Percentiles rank a stretch among this genome's conserved stretches.
phyloP scores from a whole-genome alignment of 108 stramenopile species.

The Seminavis robusta region DNA sequence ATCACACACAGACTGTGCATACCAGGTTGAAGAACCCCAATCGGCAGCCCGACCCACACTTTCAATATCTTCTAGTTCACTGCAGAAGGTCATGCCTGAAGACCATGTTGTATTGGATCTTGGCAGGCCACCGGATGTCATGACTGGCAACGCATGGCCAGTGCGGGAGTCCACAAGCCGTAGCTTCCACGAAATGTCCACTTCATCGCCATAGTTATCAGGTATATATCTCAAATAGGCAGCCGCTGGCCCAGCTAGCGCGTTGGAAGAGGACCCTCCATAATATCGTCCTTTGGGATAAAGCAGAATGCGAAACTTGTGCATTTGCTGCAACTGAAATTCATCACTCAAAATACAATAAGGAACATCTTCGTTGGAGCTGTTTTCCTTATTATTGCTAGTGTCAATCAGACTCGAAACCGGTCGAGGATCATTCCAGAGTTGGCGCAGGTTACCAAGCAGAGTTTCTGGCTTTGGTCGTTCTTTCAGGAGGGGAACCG shows the following conservation, averaged over 20 bases:
- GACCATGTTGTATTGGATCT: conserved; percentile 43
- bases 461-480: conserved; percentile 40
- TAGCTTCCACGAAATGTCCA: conserved; percentile 49
- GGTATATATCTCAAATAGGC: conserved; percentile 51
- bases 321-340: conserved; percentile 17
- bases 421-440: conserved; percentile 60
- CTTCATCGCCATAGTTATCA: conserved; percentile 35
- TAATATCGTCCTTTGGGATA: conserved; percentile 48
- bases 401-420: conserved; percentile 22
- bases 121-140: conserved; percentile 44
- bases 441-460: conserved; percentile 19
- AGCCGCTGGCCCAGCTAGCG: conserved; percentile 25
- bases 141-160: conserved; percentile 13
- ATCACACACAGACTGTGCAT: conserved; percentile 17
- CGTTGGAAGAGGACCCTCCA: conserved; percentile 1
- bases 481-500: conserved; percentile 32
- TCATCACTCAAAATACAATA: conserved; percentile 40
- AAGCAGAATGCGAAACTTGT: conserved; percentile 39
- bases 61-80: conserved; percentile 31
- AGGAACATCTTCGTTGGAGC: no score
- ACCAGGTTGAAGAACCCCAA: conserved; percentile 48
- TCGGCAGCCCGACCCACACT: conserved; percentile 35
- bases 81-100: conserved; percentile 47
- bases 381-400: no score
- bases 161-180: conserved; percentile 12